Percentiles rank a stretch among this genome's conserved stretches.
phyloP scores from a whole-genome alignment of 352 stramenopile species.

The Phytophthora boehmeriae region DNA sequence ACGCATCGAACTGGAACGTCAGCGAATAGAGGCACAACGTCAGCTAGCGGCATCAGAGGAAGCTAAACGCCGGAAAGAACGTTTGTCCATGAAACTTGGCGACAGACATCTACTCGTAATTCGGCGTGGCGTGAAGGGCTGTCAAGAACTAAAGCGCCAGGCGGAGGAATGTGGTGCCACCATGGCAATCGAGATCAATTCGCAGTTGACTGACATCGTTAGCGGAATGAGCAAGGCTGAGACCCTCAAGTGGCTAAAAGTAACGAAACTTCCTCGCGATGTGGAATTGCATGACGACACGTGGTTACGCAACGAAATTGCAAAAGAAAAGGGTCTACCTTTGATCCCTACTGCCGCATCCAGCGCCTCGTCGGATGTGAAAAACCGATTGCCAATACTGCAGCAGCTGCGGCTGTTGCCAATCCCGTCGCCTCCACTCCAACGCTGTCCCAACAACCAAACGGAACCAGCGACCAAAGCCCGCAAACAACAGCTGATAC shows the following conservation, averaged over 20 bases:
- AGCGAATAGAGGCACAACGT: slow-evolving; percentile 19
- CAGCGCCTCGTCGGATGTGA: not conserved
- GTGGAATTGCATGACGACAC: slow-evolving; percentile 73
- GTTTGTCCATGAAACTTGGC: slow-evolving; percentile 51
- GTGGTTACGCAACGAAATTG: slow-evolving; percentile 78
- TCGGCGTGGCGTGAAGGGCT: slow-evolving; percentile 69
- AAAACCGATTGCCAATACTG: not conserved
- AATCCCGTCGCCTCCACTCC: slow-evolving; percentile 10
- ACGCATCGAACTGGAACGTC: slow-evolving; percentile 11
- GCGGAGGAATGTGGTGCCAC: slow-evolving; percentile 65
- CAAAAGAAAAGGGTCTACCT: slow-evolving; percentile 51
- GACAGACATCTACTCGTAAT: slow-evolving; percentile 75
- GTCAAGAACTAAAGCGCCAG: slow-evolving; percentile 68
- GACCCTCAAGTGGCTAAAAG: slow-evolving; percentile 73
- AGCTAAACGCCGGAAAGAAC: slow-evolving; percentile 38
- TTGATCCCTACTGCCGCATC: slow-evolving; percentile 5
- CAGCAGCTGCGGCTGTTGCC: not conserved
- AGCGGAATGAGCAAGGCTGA: slow-evolving; percentile 64
- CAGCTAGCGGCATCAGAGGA: slow-evolving; percentile 31
- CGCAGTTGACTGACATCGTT: slow-evolving; percentile 80
- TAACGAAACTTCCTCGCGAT: slow-evolving; percentile 66
- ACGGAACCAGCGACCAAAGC: slow-evolving; percentile 14
- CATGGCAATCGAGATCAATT: slow-evolving; percentile 80
- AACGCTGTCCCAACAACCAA: slow-evolving; percentile 4
- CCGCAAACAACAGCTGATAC: slow-evolving; percentile 39